phyloP scores from a whole-genome alignment of 768 basidiomycete species.

The Tulasnella calospora region DNA sequence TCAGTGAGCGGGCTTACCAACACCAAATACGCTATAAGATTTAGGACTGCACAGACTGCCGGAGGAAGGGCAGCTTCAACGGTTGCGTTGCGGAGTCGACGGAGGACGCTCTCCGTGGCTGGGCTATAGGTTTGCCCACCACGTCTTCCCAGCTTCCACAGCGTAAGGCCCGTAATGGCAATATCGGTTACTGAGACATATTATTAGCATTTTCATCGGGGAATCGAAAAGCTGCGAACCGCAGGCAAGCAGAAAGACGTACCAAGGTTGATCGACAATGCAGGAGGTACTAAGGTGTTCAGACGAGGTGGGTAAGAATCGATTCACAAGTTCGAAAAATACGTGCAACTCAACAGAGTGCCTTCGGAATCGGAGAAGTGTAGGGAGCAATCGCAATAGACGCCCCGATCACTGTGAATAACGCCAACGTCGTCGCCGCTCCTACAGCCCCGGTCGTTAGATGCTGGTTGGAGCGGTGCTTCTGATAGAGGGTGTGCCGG shows the following conservation, averaged over 20 bases:
- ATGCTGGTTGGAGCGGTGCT: neutral
- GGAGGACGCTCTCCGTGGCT: neutral
- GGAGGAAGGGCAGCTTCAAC: constrained; percentile 12
- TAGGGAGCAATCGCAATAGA: neutral
- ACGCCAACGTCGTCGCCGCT: neutral
- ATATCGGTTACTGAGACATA: neutral
- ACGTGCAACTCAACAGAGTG: neutral
- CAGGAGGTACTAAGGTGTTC: neutral
- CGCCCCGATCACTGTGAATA: neutral
- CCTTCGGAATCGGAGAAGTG: neutral
- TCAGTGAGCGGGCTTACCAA: neutral
- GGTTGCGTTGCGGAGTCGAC: neutral
- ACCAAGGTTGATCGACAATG: neutral
- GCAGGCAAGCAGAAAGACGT: neutral
- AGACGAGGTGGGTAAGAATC: neutral
- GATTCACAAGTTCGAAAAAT: neutral
- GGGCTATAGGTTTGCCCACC: neutral
- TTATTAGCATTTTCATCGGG: neutral
- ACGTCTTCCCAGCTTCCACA: neutral
- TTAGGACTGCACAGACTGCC: neutral
- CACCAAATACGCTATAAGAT: neutral
- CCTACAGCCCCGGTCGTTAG: neutral
- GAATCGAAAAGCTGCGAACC: neutral
- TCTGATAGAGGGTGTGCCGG: neutral
- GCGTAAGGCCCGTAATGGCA: neutral